phyloP scores from a whole-genome alignment of 2,329 filamentous ascomycete genomes.

The Pseudogymnoascus pannorum region DNA sequence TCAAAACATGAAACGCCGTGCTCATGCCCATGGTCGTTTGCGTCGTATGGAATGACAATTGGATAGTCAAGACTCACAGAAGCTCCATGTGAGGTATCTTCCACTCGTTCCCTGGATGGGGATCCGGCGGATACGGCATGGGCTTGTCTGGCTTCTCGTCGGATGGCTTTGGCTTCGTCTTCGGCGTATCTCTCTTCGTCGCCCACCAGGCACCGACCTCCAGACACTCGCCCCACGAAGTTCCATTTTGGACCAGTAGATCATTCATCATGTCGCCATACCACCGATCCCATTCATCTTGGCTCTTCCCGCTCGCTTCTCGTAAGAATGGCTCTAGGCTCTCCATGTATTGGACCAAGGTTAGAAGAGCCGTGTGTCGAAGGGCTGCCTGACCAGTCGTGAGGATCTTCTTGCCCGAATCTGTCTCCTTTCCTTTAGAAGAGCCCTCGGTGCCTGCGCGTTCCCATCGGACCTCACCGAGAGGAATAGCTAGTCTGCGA shows the following conservation, averaged over 20 bases:
- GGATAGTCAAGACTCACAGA: slow-evolving; percentile 1
- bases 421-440: slow-evolving; percentile 26
- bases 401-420: slow-evolving; percentile 22
- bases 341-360: slow-evolving; percentile 76
- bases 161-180: neutral
- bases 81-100: slow-evolving; percentile 4
- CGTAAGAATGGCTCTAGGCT: slow-evolving; percentile 75
- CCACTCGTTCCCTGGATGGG: slow-evolving; percentile 10
- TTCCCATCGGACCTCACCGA: slow-evolving; percentile 83
- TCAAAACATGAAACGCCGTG: neutral
- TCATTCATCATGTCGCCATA: slow-evolving; percentile 80
- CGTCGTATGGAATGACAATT: neutral
- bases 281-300: slow-evolving; percentile 91
- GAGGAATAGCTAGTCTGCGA: slow-evolving; percentile 75
- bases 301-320: slow-evolving; percentile 76
- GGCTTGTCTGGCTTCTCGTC: slow-evolving; percentile 1
- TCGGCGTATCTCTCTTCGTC: slow-evolving; percentile 49
- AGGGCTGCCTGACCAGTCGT: slow-evolving; percentile 63
- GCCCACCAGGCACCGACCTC: slow-evolving; percentile 84
- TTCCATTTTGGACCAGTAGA: slow-evolving; percentile 69
- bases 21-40: slow-evolving; percentile 4
- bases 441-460: slow-evolving; percentile 57
- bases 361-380: slow-evolving; percentile 71
- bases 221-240: slow-evolving; percentile 77
- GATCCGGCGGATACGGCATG: slow-evolving; percentile 5